Evolutionary conservation across 2,329 filamentous ascomycete genomes (phyloP).

Genomic region (Pseudocercospora musae): DNA sequence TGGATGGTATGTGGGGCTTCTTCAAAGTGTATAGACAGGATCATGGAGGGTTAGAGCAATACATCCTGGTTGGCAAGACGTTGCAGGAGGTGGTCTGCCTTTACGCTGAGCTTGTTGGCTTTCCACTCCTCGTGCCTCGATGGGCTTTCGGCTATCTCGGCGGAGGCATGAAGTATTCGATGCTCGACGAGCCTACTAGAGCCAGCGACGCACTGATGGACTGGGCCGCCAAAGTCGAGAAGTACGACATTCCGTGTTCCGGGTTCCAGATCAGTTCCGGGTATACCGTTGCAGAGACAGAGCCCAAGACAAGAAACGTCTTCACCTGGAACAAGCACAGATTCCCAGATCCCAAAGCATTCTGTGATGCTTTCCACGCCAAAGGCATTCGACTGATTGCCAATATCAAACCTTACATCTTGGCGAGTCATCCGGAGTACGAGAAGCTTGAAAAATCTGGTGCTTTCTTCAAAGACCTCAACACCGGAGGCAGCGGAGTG

Average conservation of each 20-base stretch:
- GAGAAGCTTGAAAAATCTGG: constrained; percentile 55
- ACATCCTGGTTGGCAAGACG: constrained; percentile 64
- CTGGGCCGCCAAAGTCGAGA: constrained; percentile 59
- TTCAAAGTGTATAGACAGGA: constrained; percentile 74
- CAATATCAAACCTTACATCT: constrained; percentile 71
- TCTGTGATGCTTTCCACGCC: constrained; percentile 59
- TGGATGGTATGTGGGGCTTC: constrained; percentile 72
- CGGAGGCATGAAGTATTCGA: constrained; percentile 62
- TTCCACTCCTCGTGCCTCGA: constrained; percentile 64
- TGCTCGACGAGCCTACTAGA: constrained; percentile 55
- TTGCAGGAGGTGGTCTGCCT: constrained; percentile 62
- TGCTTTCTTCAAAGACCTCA: constrained; percentile 62
- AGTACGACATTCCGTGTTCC: constrained; percentile 66
- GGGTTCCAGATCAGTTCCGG: constrained; percentile 71
- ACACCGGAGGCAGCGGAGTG: constrained; percentile 47
- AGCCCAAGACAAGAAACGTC: constrained; percentile 68
- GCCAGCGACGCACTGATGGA: constrained; percentile 57
- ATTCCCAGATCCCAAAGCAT: constrained; percentile 65
- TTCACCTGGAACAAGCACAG: constrained; percentile 69
- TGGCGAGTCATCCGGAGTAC: constrained; percentile 66
- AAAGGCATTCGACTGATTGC: constrained; percentile 65
- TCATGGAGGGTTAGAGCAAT: constrained; percentile 69
- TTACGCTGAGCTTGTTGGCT: constrained; percentile 67
- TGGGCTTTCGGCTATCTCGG: constrained; percentile 73
- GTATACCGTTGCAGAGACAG: constrained; percentile 64